Percentiles rank a stretch among this genome's conserved stretches.
Evolutionary conservation across 2,329 filamentous ascomycete genomes (phyloP).

Genomic region (Hypoxylon sp.): DNA sequence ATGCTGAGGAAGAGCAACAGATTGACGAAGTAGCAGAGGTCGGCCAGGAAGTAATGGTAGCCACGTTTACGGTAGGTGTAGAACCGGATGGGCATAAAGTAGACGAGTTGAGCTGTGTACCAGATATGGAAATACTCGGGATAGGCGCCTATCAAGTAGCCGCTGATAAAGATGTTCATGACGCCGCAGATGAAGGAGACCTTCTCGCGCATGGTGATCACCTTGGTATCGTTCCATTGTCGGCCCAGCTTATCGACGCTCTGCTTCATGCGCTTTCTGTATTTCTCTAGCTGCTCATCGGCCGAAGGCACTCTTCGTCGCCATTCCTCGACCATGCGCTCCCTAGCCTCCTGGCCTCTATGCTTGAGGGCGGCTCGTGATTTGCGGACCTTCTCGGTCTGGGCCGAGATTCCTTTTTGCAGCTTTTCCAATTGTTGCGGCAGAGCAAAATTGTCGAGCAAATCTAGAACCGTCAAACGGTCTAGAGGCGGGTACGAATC

Average conservation of each 20-base stretch:
- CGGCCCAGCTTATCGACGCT: conserved; percentile 89
- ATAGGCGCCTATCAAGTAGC: conserved; percentile 89
- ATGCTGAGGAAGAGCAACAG: conserved; percentile 84
- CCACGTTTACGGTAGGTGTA: conserved; percentile 92
- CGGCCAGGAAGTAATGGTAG: conserved; percentile 97
- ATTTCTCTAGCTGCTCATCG: conserved; percentile 93
- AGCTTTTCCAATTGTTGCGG: conserved; percentile 92
- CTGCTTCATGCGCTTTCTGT: conserved; percentile 86
- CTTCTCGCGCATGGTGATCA: conserved; percentile 92
- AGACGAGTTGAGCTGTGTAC: conserved; percentile 89
- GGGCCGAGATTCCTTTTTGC: conserved; percentile 83
- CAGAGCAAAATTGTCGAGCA: conserved; percentile 93
- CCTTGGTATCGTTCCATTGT: conserved; percentile 90
- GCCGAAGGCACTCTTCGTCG: conserved; percentile 86
- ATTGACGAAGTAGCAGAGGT: conserved; percentile 99
- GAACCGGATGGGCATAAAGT: conserved; percentile 97
- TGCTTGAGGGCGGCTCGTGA: conserved; percentile 86
- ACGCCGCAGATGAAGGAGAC: conserved; percentile 96
- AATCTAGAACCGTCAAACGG: conserved; percentile 89
- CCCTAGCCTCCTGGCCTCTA: conserved; percentile 82
- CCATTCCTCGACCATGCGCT: conserved; percentile 94
- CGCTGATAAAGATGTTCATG: conserved; percentile 97
- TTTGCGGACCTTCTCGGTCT: conserved; percentile 86
- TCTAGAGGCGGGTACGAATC: conserved; percentile 90
- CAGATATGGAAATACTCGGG: conserved; percentile 91